Conservation (phyloP, 1,284 basidiomycete species). For the Volvariella surrecta region DNA sequence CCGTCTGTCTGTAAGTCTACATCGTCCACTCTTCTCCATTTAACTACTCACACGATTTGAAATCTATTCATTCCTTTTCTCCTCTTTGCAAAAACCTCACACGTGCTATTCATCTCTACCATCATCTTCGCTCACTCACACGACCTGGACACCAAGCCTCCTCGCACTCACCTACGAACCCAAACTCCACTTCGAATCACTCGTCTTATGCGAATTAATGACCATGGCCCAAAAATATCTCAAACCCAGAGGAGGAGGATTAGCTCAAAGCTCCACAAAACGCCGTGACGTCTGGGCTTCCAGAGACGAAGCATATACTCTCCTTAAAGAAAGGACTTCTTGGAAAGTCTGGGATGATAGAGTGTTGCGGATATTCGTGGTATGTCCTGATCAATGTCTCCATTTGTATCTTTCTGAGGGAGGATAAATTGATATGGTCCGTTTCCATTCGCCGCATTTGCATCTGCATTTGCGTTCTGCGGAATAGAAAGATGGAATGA, state of each 20-base stretch:
- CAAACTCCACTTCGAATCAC: slow-evolving; percentile 23
- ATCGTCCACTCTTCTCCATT: neutral
- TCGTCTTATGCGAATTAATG: slow-evolving; percentile 41
- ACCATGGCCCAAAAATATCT: slow-evolving; percentile 18
- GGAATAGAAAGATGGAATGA: slow-evolving; percentile 34
- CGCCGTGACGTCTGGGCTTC: slow-evolving; percentile 43
- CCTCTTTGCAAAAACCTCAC: too few relatives aligned
- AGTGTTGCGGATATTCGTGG: slow-evolving; percentile 34
- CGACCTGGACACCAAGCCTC: slow-evolving; percentile 18
- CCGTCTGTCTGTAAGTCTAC: slow-evolving; percentile 20
- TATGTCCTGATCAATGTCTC: slow-evolving; percentile 15
- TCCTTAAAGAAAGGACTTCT: slow-evolving; percentile 25
- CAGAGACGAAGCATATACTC: slow-evolving; percentile 33
- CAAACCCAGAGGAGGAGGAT: slow-evolving; percentile 10
- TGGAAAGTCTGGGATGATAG: slow-evolving; percentile 44
- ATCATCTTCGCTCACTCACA: neutral
- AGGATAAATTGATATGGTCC: neutral
- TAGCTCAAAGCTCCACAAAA: slow-evolving; percentile 24
- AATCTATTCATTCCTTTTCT: too few relatives aligned
- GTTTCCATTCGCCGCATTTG: too few relatives aligned
- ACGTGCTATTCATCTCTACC: neutral
- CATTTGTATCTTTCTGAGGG: slow-evolving; percentile 1
- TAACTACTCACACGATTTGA: too few relatives aligned
- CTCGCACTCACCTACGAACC: slow-evolving; percentile 31
- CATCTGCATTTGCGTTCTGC: too few relatives aligned